Evolutionary conservation across 805 yeast species (phyloP), one percentile per base, ranked within the genome.

Genomic region (Hanseniaspora lindneri): DNA sequence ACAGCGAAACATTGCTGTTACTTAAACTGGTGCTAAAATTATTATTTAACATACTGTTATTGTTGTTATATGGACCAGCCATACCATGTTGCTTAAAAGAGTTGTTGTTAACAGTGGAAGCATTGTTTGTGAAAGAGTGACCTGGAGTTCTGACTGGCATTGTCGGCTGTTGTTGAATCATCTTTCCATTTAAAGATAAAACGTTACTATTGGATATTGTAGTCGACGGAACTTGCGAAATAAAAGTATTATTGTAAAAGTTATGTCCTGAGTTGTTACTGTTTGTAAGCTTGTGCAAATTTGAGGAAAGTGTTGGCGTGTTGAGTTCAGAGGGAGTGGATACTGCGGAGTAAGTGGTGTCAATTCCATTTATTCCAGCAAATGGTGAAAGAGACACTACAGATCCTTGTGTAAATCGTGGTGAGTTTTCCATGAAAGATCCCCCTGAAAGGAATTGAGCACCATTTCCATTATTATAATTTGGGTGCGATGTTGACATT

Each of bases 1-100:
- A 41, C 32, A 64, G 50, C 8, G 67, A 64, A 3, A 64, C 61
- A 27, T 60, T 65, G 9, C 58, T 44, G 3, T 23, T 27, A 14
- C 25, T 30, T 41, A 14, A 40, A 17, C 6, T 46, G 39, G 17
- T 33, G 16, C 2, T 28, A 27, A 21, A 11, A 23, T 4, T 21
- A 23, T 36, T 36, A 23, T 19, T 35, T 17, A 19, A 9, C 6
- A 9, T 11, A 30, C 17, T 30, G 9, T 9, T 30, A n/a, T 14
- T 30, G 34, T 30, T 33, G 13, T 39, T 27, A 17, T 28, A 20
- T 39, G 43, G 17, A 27, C 43, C 43, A 8, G 34, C 27, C 34
- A 39, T 39, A 28, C 25, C 19, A 25, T 17, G 7, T 19, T 39
- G 47, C 14, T 19, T 20, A 13, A 8, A 35, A 8, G 39, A 35